A percentile compares a stretch with the other conserved stretches of the same genome.
Conservation (phyloP, 169 alveolate genomes). For the Plasmodium blacklocki region DNA sequence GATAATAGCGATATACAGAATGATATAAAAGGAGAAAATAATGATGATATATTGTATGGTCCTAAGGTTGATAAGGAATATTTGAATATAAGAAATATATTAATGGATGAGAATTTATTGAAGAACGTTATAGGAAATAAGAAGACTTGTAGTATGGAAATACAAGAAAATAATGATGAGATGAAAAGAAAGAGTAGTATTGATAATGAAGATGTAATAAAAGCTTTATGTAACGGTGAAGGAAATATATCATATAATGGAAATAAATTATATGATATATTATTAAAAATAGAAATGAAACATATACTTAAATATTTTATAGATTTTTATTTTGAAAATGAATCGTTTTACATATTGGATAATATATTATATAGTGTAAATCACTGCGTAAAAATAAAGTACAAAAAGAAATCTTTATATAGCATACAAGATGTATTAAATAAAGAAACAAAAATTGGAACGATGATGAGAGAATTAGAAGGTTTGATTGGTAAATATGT, state of each 20-base stretch:
- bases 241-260: neutral
- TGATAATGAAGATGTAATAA: too few relatives aligned
- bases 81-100: too few relatives aligned
- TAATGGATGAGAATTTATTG: too few relatives aligned
- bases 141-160: too few relatives aligned
- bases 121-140: too few relatives aligned
- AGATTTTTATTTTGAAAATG: constrained; percentile 63
- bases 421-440: constrained; percentile 17
- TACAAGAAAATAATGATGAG: too few relatives aligned
- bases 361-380: constrained; percentile 31
- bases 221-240: neutral
- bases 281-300: constrained; percentile 2
- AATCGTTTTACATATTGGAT: constrained; percentile 31
- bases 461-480: constrained; percentile 32
- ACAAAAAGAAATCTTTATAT: constrained; percentile 23
- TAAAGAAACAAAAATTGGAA: constrained; percentile 47
- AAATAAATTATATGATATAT: neutral
- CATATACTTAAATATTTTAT: constrained; percentile 10
- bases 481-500: constrained; percentile 28
- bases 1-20: too few relatives aligned
- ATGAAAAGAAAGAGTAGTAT: too few relatives aligned
- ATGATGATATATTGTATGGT: too few relatives aligned
- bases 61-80: too few relatives aligned
- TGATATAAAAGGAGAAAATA: too few relatives aligned
- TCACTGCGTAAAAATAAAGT: constrained; percentile 40